Conservation (phyloP, 73 alveolate genomes). For the Stentor coeruleus region DNA sequence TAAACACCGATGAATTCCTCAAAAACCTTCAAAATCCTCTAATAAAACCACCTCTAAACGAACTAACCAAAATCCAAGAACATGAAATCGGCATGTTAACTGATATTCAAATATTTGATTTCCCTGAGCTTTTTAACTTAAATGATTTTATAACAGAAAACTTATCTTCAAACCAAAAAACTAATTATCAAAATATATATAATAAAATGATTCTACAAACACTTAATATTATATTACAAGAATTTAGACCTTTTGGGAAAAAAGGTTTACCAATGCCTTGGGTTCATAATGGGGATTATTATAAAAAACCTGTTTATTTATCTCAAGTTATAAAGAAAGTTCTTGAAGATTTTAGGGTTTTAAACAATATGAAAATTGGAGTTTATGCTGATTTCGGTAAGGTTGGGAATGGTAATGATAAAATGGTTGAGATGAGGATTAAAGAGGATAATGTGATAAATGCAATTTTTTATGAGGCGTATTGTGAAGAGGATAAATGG, state of each 20-base stretch:
- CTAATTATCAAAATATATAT: constrained; percentile 70
- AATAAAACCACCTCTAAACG: background rate
- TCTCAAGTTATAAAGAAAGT: constrained; percentile 27
- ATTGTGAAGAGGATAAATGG: constrained; percentile 43
- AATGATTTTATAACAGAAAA: too few relatives aligned
- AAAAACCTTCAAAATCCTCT: background rate
- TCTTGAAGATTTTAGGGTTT: constrained; percentile 28
- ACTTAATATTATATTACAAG: constrained; percentile 75
- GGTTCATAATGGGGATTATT: constrained; percentile 24
- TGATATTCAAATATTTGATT: too few relatives aligned
- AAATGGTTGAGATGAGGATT: constrained; percentile 22
- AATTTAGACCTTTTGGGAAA: constrained; percentile 75
- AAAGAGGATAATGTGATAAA: constrained; percentile 51
- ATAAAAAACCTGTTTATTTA: background rate
- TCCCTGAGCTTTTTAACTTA: too few relatives aligned
- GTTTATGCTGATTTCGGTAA: too few relatives aligned
- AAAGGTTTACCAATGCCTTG: constrained; percentile 84
- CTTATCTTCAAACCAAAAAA: constrained; percentile 31
- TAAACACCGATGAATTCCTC: background rate
- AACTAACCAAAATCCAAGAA: background rate
- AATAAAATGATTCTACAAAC: constrained; percentile 76
- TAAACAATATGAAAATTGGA: constrained; percentile 24
- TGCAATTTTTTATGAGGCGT: constrained; percentile 35
- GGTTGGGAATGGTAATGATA: background rate
- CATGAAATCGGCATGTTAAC: too few relatives aligned